Conservation (phyloP, 2,329 filamentous ascomycete species). For the Lachnellula subtilissima region DNA sequence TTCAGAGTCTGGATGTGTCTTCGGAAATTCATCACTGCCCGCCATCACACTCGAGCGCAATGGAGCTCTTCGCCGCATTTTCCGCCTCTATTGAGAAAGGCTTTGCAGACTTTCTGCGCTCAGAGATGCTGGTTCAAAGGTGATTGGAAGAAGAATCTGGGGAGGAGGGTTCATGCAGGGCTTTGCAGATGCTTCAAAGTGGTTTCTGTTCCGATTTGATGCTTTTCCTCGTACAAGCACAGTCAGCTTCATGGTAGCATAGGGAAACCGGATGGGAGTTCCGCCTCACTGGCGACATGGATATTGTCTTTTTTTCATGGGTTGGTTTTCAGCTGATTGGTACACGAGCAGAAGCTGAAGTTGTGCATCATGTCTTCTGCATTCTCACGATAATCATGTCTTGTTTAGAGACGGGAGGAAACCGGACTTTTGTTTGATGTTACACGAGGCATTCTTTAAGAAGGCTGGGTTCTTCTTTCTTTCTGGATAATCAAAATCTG, state of each 20-base stretch:
- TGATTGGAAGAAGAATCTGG: not conserved
- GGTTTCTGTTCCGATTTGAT: not conserved
- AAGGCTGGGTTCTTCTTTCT: too few species aligned
- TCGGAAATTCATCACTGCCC: slow-evolving; percentile 52
- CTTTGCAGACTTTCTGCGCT: slow-evolving; percentile 48
- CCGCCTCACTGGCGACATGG: not conserved
- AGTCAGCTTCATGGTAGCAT: slow-evolving; percentile 1
- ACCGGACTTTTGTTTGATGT: not conserved
- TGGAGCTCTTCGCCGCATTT: slow-evolving; percentile 55
- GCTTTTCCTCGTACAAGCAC: not conserved
- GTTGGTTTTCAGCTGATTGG: not conserved
- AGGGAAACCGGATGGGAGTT: not conserved
- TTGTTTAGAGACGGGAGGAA: not conserved
- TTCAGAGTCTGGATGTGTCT: slow-evolving; percentile 47
- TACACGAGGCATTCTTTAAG: not conserved
- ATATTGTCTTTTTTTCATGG: not conserved
- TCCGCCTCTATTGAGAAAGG: slow-evolving; percentile 54
- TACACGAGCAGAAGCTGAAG: not conserved
- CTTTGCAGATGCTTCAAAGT: not conserved
- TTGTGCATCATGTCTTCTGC: not conserved
- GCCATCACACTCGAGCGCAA: slow-evolving; percentile 46
- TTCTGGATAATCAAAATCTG: too few species aligned
- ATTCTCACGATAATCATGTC: not conserved
- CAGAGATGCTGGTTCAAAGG: slow-evolving; percentile 31
- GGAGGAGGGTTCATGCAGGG: not conserved